A percentile compares a stretch with the other conserved stretches of the same genome.
These are phyloP conservation scores for Detonula confervacea DNA, from an alignment of 352 stramenopile genomes.

Conservation along the genomic window DNA sequence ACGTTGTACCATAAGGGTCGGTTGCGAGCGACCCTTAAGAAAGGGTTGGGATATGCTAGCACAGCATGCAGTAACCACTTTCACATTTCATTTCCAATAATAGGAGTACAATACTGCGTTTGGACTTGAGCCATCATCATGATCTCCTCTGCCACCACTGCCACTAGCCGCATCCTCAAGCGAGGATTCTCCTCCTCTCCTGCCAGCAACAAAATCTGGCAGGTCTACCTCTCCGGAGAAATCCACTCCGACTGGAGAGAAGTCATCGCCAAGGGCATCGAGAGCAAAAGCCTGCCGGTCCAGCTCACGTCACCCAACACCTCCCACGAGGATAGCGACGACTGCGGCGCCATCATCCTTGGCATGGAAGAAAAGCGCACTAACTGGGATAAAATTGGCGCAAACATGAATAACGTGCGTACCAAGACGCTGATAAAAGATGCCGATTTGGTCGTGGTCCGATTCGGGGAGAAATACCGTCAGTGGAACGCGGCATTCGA, in stretches of 20 bases:
- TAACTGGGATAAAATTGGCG: constrained; percentile 84
- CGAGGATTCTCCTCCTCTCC: constrained; percentile 2
- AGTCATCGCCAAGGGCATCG: constrained; percentile 74
- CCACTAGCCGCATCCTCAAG: constrained; percentile 4
- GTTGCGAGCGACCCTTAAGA: no score
- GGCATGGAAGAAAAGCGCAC: constrained; percentile 79
- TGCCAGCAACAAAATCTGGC: constrained; percentile 27
- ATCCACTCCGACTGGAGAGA: constrained; percentile 85
- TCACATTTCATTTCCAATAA: no score
- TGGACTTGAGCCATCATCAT: no score
- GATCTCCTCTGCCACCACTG: no score
- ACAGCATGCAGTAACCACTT: no score
- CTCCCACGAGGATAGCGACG: constrained; percentile 82
- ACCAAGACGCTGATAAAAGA: constrained; percentile 80
- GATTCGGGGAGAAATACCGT: constrained; percentile 85
- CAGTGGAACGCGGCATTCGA: constrained; percentile 86
- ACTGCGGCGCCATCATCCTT: constrained; percentile 84
- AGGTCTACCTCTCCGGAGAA: constrained; percentile 61
- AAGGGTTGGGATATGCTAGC: no score
- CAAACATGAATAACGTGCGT: constrained; percentile 80
- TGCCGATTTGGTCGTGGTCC: constrained; percentile 82
- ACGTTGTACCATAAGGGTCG: no score
- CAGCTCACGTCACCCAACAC: constrained; percentile 73
- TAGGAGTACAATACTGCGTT: no score
- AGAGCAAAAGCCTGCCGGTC: constrained; percentile 70